phyloP scores from a whole-genome alignment of 139 green algal species.

The Auxenochlorella pyrenoidosa region DNA sequence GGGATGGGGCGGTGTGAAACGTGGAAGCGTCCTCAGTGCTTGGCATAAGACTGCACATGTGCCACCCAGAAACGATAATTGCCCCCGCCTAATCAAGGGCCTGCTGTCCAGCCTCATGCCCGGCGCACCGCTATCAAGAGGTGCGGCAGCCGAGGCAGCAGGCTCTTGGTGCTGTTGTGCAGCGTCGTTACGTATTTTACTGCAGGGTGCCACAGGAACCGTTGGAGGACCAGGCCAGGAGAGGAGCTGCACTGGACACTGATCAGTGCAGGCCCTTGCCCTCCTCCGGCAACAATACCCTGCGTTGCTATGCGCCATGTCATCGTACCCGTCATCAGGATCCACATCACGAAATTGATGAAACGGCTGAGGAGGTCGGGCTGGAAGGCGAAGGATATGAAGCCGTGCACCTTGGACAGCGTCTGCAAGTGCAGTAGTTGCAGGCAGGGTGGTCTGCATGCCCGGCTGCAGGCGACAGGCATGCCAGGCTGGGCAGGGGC shows the following conservation, averaged over 20 bases:
- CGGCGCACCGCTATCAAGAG: constrained; percentile 16
- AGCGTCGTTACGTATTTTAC: constrained; percentile 20
- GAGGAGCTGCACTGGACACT: no score
- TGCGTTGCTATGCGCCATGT: background rate
- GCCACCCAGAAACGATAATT: no score
- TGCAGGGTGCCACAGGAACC: background rate
- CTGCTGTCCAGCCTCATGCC: no score
- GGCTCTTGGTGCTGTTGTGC: background rate
- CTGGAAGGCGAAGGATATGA: constrained; percentile 24
- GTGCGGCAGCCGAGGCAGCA: constrained; percentile 34
- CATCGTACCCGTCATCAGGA: constrained; percentile 3
- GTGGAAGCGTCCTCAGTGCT: no score
- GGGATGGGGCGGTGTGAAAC: no score
- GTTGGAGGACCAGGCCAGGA: background rate
- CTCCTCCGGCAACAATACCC: background rate
- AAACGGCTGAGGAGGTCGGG: constrained; percentile 11
- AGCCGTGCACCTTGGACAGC: constrained; percentile 20
- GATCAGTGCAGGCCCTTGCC: no score
- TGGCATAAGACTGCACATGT: no score
- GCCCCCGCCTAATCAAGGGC: no score
- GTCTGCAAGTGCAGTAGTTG: background rate
- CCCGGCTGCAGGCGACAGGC: no score
- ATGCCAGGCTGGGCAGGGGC: no score
- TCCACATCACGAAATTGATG: constrained; percentile 9
- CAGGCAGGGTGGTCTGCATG: background rate